Evolutionary conservation across 106 monocot genomes (phyloP), one percentile per base, ranked within the genome.

Genomic region (Ottelia alismoides): DNA sequence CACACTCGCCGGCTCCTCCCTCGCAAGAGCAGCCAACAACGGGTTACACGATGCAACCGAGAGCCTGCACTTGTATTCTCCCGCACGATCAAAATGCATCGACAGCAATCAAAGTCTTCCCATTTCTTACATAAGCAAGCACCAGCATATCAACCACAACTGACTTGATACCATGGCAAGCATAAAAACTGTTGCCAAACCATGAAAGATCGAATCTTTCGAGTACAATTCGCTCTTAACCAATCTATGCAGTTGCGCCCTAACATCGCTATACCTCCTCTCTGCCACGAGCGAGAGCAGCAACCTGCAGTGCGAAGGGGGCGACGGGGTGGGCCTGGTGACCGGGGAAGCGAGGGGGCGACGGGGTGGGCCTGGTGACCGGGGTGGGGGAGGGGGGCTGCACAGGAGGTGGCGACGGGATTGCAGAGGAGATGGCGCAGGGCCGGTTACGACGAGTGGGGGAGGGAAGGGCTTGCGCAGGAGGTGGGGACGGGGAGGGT

Each of bases 61-160:
- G 12, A 84, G 75, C 2, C 28, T 62, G 54, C 60, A 77, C 20
- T 63, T 65, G 52, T 78, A 84, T 22, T 75, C 78, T 12, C 60
- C 61, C 24, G 88, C 43, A n/a, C 72, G 69, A 51, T 53, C 56
- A 59, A n/a, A 94, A 84, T 32, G 70, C 67, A 12, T 84, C 80
- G 14, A 74, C 3, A 17, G 88, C 81, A 18, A 54, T 14, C 11
- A 27, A 22, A 26, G 54, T 29, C 28, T 47, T 51, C 27, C 71
- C 62, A 28, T 47, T 53, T 6, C 57, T 70, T 53, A 76, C 64
- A 28, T 78, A 68, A 17, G 72, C 77, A 30, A 81, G 77, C 35
- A 88, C 45, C 11, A 88, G 77, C 75, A 88, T 73, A 68, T 94
- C 93, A 25, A 65, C 62, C 67, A 94, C 30, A 53, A 94, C 49